These are phyloP conservation scores for Gracilaria domingensis DNA, from an alignment of 23 red algal species.

Conservation along the genomic window DNA sequence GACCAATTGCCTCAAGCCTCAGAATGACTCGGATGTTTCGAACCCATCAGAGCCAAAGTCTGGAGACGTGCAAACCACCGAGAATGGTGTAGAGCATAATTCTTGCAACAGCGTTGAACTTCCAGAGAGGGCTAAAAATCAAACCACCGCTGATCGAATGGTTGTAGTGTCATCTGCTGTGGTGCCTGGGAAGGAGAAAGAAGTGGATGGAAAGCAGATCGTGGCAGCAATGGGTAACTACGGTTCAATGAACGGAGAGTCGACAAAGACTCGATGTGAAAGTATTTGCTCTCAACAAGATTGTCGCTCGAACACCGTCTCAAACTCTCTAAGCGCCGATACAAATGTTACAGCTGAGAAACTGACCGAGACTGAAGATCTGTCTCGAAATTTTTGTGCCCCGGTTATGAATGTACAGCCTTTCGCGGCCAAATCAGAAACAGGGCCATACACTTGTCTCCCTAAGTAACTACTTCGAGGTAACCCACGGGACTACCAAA, in stretches of 20 bases:
- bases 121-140: neutral
- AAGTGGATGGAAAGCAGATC: neutral
- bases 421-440: too few species aligned
- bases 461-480: slow-evolving; percentile 79
- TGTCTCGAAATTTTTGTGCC: neutral
- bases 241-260: slow-evolving; percentile 7
- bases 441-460: neutral
- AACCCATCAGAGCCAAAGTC: neutral
- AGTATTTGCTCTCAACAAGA: neutral
- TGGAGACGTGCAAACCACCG: neutral
- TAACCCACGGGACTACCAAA: slow-evolving; percentile 82
- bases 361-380: neutral
- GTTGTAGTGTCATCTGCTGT: neutral
- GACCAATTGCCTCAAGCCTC: slow-evolving; percentile 16
- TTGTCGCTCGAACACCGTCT: neutral
- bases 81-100: neutral
- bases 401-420: neutral
- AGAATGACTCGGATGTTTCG: neutral
- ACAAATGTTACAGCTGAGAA: neutral
- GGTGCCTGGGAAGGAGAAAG: neutral
- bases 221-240: neutral
- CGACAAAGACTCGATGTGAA: neutral
- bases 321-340: neutral
- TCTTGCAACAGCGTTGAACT: neutral
- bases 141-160: neutral